Evolutionary conservation across 768 basidiomycete genomes (phyloP).

Genomic region (Amanita molliuscula): DNA sequence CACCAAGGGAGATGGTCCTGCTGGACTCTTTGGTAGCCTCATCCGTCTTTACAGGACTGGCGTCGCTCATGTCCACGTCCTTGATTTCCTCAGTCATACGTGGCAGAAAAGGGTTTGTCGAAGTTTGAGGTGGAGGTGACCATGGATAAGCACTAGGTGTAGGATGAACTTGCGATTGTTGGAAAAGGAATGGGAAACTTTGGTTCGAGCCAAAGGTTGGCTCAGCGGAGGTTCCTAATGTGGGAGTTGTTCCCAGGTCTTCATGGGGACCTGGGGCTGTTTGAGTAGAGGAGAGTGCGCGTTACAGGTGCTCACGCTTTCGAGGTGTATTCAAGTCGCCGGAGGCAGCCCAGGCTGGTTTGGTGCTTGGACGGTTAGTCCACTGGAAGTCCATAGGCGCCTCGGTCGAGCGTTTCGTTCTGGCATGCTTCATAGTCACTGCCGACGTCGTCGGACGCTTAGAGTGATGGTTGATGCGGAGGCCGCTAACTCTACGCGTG

Average conservation of each 20-base stretch:
- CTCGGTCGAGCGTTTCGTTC: constrained; percentile 50
- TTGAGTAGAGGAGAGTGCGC: constrained; percentile 2
- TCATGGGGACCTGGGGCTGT: constrained; percentile 27
- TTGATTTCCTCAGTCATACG: constrained; percentile 30
- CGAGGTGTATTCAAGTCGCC: constrained; percentile 45
- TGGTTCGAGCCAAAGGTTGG: constrained; percentile 57
- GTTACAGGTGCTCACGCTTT: constrained; percentile 46
- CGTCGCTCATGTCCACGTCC: constrained; percentile 71
- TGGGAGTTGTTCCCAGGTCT: constrained; percentile 31
- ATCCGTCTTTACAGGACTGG: constrained; percentile 45
- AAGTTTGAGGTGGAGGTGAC: constrained; percentile 54
- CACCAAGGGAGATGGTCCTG: constrained; percentile 54
- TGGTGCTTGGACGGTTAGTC: constrained; percentile 52
- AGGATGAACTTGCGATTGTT: constrained; percentile 25
- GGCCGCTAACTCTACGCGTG: constrained; percentile 4
- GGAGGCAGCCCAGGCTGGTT: constrained; percentile 45
- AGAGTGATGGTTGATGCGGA: constrained; percentile 1
- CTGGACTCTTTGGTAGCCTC: constrained; percentile 27
- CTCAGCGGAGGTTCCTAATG: constrained; percentile 21
- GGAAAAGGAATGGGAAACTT: constrained; percentile 68
- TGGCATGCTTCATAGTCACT: constrained; percentile 11
- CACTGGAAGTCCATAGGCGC: constrained; percentile 89
- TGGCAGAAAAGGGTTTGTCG: constrained; percentile 46
- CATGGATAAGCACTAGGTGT: constrained; percentile 43
- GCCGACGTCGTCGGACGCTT: neutral